A percentile compares a stretch with the other conserved stretches of the same genome.
Conservation (phyloP, 495 filamentous ascomycete species). For the Penicillium cataractarum region DNA sequence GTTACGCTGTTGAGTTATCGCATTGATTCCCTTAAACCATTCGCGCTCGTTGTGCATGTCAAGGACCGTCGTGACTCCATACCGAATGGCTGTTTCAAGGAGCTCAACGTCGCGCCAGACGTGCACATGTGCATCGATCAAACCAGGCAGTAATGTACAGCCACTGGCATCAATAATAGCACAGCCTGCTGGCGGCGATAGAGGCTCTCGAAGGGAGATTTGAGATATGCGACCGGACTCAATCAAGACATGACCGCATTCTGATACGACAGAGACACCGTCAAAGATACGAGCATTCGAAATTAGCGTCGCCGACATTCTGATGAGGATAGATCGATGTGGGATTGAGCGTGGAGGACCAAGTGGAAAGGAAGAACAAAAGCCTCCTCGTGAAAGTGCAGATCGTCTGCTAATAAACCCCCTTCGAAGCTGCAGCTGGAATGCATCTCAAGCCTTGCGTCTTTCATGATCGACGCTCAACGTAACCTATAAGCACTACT, state of each 20-base stretch:
- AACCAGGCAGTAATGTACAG: constrained; percentile 15
- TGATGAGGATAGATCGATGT: not conserved
- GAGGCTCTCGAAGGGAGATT: constrained; percentile 8
- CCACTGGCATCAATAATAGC: constrained; percentile 10
- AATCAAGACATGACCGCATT: constrained; percentile 15
- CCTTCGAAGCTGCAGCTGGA: not conserved
- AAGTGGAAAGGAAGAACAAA: not conserved
- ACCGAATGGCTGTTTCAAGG: constrained; percentile 12
- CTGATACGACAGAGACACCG: constrained; percentile 13
- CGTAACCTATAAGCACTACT: not conserved
- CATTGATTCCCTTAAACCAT: constrained; percentile 16
- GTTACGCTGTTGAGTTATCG: constrained; percentile 9
- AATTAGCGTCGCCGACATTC: constrained; percentile 13
- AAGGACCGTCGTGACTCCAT: constrained; percentile 16
- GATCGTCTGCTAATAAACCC: too few species aligned
- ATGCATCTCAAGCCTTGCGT: not conserved
- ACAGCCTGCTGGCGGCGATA: constrained; percentile 1
- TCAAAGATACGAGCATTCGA: constrained; percentile 17
- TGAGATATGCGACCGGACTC: constrained; percentile 12
- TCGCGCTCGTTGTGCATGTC: constrained; percentile 21
- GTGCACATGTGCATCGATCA: constrained; percentile 22
- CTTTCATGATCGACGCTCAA: not conserved
- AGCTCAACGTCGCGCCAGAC: constrained; percentile 15
- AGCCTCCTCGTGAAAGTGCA: too few species aligned
- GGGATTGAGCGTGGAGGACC: not conserved